Base-by-base conservation (phyloP, 768 basidiomycete species). In the Leucocoprinus birnbaumii region DNA sequence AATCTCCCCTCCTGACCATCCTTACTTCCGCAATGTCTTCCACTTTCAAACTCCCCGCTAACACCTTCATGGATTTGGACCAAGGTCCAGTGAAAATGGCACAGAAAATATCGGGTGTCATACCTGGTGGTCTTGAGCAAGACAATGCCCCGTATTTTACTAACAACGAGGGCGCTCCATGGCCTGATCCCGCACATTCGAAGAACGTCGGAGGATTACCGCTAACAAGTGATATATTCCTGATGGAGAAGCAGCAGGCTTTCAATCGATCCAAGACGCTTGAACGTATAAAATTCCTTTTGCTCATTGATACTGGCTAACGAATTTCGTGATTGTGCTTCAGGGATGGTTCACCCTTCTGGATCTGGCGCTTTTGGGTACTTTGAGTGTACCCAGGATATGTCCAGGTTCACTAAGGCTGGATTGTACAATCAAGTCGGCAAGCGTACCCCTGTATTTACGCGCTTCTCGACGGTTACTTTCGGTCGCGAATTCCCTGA, bases 171-270 rank as follows among this genome's bases (percentile, higher is more conserved):
- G 58, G 58, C 35, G 55, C 55, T 26, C 53, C 53, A 18, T 58
- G 53, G 53, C 53, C 58, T 4, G 53, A 55, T 31, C 41, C 52
- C 13, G 46, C 57, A 3, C 57, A 58, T 26, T 49, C 53, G 41
- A 58, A 55, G 53, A 58, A 42, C 18, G 38, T 58, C 22, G 58
- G 53, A 8, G 58, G 58, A 9, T 22, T 58, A 16, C 58, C 58
- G 21, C 48, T 58, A 13, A 27, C 38, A 6, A 58, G 57, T 53
- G 57, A 58, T n/a, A 27, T 41, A 1, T 58, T 58, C 34, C 25
- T 58, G 26, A 45, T 58, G 58, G 53, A 58, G 41, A 58, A 55
- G 40, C 58, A 58, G 16, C 58, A 58, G 31, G 55, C 53, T 13
- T 58, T 58, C 31, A 58, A 55, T 19, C 24, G 53, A n/a, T 43